Conservation (phyloP, 2,329 filamentous ascomycete species). For the Fusarium compactum region DNA sequence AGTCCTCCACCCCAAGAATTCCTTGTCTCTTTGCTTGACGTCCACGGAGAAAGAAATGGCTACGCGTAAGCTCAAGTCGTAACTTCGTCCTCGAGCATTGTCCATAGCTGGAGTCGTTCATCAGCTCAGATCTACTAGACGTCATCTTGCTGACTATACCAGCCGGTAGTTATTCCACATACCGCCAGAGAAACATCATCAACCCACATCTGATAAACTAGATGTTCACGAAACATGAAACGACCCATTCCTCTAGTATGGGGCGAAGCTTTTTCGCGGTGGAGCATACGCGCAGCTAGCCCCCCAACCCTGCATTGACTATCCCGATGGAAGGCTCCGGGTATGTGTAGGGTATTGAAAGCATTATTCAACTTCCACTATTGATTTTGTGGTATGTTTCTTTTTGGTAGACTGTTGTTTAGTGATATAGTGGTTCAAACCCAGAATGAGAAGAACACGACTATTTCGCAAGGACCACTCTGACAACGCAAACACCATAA, state of each 20-base stretch:
- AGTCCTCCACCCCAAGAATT: background rate
- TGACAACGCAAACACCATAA: background rate
- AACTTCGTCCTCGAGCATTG: background rate
- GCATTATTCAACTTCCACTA: background rate
- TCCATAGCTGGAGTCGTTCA: background rate
- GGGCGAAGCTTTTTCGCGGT: background rate
- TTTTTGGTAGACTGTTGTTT: background rate
- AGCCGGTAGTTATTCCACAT: background rate
- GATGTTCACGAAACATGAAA: background rate
- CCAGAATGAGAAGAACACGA: background rate
- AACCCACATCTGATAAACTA: background rate
- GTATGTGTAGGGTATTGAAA: background rate
- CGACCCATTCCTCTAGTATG: background rate
- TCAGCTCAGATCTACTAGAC: background rate
- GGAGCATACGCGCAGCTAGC: background rate
- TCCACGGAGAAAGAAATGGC: background rate
- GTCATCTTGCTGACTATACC: background rate
- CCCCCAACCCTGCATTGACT: background rate
- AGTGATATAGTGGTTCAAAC: background rate
- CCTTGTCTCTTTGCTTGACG: background rate
- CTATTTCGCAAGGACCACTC: background rate
- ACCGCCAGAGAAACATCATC: background rate
- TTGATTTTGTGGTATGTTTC: background rate
- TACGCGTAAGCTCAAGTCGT: background rate
- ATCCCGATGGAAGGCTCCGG: background rate